phyloP scores from a whole-genome alignment of 2,329 filamentous ascomycete genomes.

The Pseudogymnoascus sp. region DNA sequence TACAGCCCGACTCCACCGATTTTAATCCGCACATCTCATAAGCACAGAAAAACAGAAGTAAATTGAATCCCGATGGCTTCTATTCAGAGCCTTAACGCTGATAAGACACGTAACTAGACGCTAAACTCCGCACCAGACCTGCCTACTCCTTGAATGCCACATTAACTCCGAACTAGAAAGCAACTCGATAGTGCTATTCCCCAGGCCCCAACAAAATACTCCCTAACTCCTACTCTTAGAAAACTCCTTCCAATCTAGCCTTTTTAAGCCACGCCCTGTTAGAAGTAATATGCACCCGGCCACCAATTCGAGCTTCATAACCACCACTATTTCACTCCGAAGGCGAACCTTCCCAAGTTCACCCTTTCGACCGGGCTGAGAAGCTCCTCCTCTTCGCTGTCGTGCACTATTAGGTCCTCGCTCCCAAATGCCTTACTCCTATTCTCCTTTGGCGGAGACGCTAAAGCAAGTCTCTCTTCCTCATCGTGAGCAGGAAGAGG shows the following conservation, averaged over 20 bases:
- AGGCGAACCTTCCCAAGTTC: background rate
- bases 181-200: background rate
- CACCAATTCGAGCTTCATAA: no score
- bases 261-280: background rate
- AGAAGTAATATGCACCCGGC: background rate
- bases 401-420: conserved; percentile 42
- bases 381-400: conserved; percentile 35
- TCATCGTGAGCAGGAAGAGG: conserved; percentile 22
- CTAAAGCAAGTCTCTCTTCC: conserved; percentile 17
- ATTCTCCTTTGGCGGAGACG: conserved; percentile 15
- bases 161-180: background rate
- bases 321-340: background rate
- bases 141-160: background rate
- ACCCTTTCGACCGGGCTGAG: conserved; percentile 16
- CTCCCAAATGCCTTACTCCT: conserved; percentile 30
- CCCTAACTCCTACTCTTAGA: background rate
- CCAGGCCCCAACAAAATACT: background rate
- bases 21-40: background rate
- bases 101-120: background rate
- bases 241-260: conserved; percentile 1
- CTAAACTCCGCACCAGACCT: background rate
- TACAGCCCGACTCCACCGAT: background rate
- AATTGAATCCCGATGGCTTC: background rate
- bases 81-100: background rate
- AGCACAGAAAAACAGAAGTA: background rate